phyloP scores from a whole-genome alignment of 257 asterid genomes.

The Lantana camara region DNA sequence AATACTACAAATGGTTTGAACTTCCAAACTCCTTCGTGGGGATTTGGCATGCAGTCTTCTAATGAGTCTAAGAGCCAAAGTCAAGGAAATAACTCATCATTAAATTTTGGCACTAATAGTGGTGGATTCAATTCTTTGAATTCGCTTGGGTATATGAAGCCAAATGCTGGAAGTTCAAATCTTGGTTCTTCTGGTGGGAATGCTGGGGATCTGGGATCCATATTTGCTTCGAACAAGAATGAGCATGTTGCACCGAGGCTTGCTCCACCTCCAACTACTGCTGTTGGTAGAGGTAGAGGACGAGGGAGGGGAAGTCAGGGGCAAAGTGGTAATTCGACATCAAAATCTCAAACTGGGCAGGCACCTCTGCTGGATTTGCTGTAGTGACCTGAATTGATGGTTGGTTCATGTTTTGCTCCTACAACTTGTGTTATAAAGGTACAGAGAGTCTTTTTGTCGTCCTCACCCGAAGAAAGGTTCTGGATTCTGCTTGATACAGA shows the following conservation, averaged over 20 bases:
- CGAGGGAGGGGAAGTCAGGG: conserved; percentile 84
- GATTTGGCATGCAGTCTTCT: conserved; percentile 42
- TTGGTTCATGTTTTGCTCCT: conserved; percentile 2
- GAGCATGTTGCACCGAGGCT: conserved; percentile 77
- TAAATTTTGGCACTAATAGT: conserved; percentile 34
- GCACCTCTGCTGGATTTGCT: conserved; percentile 86
- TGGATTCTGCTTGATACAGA: conserved; percentile 29
- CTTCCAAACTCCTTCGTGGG: conserved; percentile 64
- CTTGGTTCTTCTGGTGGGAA: conserved; percentile 42
- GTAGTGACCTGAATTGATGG: conserved; percentile 31
- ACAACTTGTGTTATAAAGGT: conserved; percentile 25
- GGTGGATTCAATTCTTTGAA: conserved; percentile 45
- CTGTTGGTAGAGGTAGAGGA: conserved; percentile 88
- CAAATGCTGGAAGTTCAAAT: conserved; percentile 45
- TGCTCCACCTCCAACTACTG: conserved; percentile 90
- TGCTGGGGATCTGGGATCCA: conserved; percentile 71
- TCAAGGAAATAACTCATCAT: conserved; percentile 51
- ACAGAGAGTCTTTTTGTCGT: conserved; percentile 22
- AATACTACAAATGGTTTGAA: conserved; percentile 47
- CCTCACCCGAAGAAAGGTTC: conserved; percentile 22
- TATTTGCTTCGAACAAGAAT: conserved; percentile 70
- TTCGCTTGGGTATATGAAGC: conserved; percentile 68
- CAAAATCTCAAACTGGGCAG: conserved; percentile 55
- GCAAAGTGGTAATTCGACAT: conserved; percentile 40
- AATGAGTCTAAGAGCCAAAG: conserved; percentile 44